Percentiles rank a stretch among this genome's conserved stretches.
Evolutionary conservation across 306 rosid species (phyloP).

Genomic region (Cicer arietinum): DNA sequence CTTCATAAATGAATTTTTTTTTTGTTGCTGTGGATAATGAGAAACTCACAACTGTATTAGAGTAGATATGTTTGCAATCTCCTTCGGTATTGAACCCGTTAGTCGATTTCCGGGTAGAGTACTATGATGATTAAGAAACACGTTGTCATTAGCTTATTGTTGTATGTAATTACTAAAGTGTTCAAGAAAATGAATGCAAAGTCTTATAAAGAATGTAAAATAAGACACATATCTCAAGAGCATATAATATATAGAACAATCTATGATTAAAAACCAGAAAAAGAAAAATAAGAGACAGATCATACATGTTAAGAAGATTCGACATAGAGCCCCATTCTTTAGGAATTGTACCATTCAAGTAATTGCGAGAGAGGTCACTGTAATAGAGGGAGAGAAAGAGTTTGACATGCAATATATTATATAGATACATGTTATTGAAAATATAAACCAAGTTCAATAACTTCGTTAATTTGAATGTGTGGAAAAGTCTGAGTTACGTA

Average conservation of each 20-base stretch:
- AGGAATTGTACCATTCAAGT: slow-evolving; percentile 65
- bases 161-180: background rate
- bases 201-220: background rate
- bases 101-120: slow-evolving; percentile 64
- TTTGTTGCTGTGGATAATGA: background rate
- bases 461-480: background rate
- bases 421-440: background rate
- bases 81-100: slow-evolving; percentile 68
- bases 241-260: background rate
- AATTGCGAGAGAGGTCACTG: slow-evolving; percentile 62
- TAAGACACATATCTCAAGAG: background rate
- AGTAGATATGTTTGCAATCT: slow-evolving; percentile 68
- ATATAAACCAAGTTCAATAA: background rate
- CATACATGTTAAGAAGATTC: slow-evolving; percentile 51
- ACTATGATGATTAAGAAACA: slow-evolving; percentile 48
- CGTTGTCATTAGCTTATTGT: background rate
- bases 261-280: background rate
- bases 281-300: background rate
- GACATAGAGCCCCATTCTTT: slow-evolving; percentile 58
- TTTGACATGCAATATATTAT: background rate
- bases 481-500: slow-evolving; percentile 35
- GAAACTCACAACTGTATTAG: slow-evolving; percentile 67
- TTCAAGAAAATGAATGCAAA: background rate
- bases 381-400: background rate
- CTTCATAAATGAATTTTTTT: background rate